Conservation (phyloP, 2,329 filamentous ascomycete species). For the Colletotrichum chrysophilum region DNA sequence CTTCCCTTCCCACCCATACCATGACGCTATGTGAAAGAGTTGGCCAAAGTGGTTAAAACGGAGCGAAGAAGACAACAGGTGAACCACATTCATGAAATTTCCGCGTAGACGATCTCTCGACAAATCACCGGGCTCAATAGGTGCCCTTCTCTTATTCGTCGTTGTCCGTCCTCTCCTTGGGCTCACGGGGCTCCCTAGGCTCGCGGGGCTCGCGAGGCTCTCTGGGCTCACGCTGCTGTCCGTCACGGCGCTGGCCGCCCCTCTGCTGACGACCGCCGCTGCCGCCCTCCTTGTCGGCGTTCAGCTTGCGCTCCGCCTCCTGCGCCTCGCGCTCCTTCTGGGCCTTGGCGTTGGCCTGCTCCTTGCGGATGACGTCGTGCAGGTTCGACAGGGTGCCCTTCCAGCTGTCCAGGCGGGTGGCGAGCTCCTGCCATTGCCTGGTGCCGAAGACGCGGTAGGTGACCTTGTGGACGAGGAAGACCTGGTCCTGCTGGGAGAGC, state of each 20-base stretch:
- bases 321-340: slow-evolving; percentile 80
- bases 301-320: slow-evolving; percentile 72
- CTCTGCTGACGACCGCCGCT: slow-evolving; percentile 31
- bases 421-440: slow-evolving; percentile 97
- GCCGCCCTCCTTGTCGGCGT: slow-evolving; percentile 38
- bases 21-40: background rate
- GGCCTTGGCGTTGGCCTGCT: slow-evolving; percentile 79
- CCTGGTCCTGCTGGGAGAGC: slow-evolving; percentile 88
- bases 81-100: background rate
- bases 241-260: slow-evolving; percentile 31
- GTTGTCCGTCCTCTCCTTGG: slow-evolving; percentile 58
- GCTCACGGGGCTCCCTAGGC: slow-evolving; percentile 28
- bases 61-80: background rate
- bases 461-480: slow-evolving; percentile 94
- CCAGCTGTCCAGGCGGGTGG: slow-evolving; percentile 90
- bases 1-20: background rate
- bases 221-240: slow-evolving; percentile 33
- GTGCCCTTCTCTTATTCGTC: slow-evolving; percentile 51
- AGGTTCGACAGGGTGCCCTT: slow-evolving; percentile 81
- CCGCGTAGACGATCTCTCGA: background rate
- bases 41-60: background rate
- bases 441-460: slow-evolving; percentile 97
- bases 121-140: background rate
- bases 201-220: slow-evolving; percentile 14
- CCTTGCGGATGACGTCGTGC: slow-evolving; percentile 75